Evolutionary conservation across 768 basidiomycete genomes (phyloP).

Genomic region (Naganishia vishniacii): DNA sequence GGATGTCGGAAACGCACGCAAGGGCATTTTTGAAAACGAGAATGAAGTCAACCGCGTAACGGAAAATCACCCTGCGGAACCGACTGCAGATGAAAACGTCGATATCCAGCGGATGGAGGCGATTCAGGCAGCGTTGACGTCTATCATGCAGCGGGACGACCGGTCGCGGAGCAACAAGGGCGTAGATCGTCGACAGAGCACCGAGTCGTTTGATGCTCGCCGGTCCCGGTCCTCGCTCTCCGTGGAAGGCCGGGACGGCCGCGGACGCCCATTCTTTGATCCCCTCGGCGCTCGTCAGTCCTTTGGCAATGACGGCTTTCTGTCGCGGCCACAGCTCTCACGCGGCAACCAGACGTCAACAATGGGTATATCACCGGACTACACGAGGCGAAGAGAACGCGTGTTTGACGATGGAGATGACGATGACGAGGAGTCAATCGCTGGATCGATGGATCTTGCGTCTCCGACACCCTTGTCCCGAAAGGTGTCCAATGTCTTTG

Average conservation of each 20-base stretch:
- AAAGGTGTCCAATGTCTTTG: neutral
- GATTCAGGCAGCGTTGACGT: constrained; percentile 89
- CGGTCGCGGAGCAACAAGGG: constrained; percentile 21
- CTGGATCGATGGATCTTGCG: neutral
- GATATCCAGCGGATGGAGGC: constrained; percentile 85
- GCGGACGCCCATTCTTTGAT: neutral
- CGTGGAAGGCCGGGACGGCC: neutral
- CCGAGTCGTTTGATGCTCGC: neutral
- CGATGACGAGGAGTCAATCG: constrained; percentile 7
- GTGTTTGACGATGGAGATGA: constrained; percentile 28
- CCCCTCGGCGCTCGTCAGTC: constrained; percentile 7
- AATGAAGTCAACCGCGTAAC: constrained; percentile 53
- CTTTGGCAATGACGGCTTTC: constrained; percentile 3
- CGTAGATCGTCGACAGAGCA: constrained; percentile 8
- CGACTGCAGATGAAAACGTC: constrained; percentile 54
- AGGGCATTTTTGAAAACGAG: constrained; percentile 69
- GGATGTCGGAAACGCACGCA: neutral
- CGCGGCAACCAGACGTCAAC: neutral
- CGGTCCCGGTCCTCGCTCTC: neutral
- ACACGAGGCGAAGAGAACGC: constrained; percentile 1
- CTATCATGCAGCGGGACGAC: constrained; percentile 84
- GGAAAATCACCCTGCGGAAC: constrained; percentile 30
- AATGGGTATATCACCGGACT: constrained; percentile 7
- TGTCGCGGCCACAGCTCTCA: neutral
- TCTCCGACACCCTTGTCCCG: constrained; percentile 6